Evolutionary conservation across 805 yeast genomes (phyloP).

Genomic region (Metschnikowia lochheadii): DNA sequence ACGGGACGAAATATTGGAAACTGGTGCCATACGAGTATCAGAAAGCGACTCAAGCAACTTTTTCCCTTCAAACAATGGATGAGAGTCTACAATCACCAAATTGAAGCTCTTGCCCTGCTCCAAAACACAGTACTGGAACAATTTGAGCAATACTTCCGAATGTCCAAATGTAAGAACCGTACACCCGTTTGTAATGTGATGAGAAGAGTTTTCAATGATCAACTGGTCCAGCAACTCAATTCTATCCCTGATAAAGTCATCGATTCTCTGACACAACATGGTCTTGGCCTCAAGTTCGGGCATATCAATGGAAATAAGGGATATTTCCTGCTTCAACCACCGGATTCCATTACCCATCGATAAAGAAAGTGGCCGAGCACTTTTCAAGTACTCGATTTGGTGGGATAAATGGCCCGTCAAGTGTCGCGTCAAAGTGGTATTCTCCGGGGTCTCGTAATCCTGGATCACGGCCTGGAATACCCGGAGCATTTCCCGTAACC

Average conservation of each 20-base stretch:
- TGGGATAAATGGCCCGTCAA: conserved; percentile 82
- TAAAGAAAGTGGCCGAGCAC: conserved; percentile 86
- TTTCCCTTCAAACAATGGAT: conserved; percentile 93
- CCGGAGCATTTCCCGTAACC: conserved; percentile 79
- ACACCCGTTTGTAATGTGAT: conserved; percentile 69
- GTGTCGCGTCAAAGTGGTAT: conserved; percentile 81
- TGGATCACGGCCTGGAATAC: conserved; percentile 76
- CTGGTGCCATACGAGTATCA: conserved; percentile 25
- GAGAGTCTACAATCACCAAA: conserved; percentile 84
- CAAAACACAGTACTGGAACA: conserved; percentile 63
- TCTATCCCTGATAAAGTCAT: conserved; percentile 77
- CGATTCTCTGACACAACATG: conserved; percentile 62
- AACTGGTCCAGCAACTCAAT: conserved; percentile 78
- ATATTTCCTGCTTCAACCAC: conserved; percentile 93
- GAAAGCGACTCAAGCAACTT: conserved; percentile 64
- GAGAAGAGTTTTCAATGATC: conserved; percentile 74
- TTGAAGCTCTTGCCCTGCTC: conserved; percentile 63
- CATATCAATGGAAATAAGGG: conserved; percentile 71
- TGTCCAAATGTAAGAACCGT: conserved; percentile 86
- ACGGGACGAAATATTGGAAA: conserved; percentile 12
- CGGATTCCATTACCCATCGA: conserved; percentile 98
- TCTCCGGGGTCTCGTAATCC: conserved; percentile 81
- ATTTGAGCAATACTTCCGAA: conserved; percentile 74
- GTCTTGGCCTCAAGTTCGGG: conserved; percentile 65
- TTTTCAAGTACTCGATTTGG: conserved; percentile 88